These are phyloP conservation scores for Colletotrichum sp. DNA, from an alignment of 2,329 filamentous ascomycete species.

Conservation along the genomic window DNA sequence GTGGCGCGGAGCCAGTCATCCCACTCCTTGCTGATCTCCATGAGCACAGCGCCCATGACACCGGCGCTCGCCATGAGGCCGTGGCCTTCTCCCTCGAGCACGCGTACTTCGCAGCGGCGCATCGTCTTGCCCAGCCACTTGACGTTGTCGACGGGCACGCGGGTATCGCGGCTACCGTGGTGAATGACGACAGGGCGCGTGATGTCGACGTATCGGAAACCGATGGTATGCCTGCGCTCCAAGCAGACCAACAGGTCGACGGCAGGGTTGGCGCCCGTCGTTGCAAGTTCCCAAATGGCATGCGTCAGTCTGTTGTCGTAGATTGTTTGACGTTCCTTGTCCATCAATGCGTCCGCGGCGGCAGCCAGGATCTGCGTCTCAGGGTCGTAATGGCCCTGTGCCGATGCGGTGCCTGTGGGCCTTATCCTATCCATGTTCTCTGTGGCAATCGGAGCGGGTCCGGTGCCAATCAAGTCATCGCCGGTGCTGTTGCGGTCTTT, in stretches of 20 bases:
- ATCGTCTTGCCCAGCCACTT: slow-evolving; percentile 94
- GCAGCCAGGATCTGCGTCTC: slow-evolving; percentile 49
- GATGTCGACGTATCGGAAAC: slow-evolving; percentile 97
- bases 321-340: slow-evolving; percentile 73
- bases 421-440: slow-evolving; percentile 57
- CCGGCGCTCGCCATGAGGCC: slow-evolving; percentile 92
- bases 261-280: slow-evolving; percentile 89
- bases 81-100: slow-evolving; percentile 91
- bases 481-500: slow-evolving; percentile 28
- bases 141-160: slow-evolving; percentile 94
- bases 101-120: slow-evolving; percentile 88
- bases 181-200: slow-evolving; percentile 91
- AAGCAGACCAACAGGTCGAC: slow-evolving; percentile 92
- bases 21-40: slow-evolving; percentile 95
- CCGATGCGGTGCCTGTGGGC: slow-evolving; percentile 22
- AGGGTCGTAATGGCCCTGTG: slow-evolving; percentile 23
- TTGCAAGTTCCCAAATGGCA: slow-evolving; percentile 93
- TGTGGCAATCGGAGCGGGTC: slow-evolving; percentile 32
- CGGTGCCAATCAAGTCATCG: slow-evolving; percentile 20
- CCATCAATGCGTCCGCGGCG: slow-evolving; percentile 65
- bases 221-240: slow-evolving; percentile 88
- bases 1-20: slow-evolving; percentile 79
- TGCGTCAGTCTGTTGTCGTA: slow-evolving; percentile 90
- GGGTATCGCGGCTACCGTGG: slow-evolving; percentile 87
- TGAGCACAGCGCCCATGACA: slow-evolving; percentile 94